Percentiles rank a stretch among this genome's conserved stretches.
phyloP scores from a whole-genome alignment of 257 asterid genomes.

The Jaltomata sinuosa region DNA sequence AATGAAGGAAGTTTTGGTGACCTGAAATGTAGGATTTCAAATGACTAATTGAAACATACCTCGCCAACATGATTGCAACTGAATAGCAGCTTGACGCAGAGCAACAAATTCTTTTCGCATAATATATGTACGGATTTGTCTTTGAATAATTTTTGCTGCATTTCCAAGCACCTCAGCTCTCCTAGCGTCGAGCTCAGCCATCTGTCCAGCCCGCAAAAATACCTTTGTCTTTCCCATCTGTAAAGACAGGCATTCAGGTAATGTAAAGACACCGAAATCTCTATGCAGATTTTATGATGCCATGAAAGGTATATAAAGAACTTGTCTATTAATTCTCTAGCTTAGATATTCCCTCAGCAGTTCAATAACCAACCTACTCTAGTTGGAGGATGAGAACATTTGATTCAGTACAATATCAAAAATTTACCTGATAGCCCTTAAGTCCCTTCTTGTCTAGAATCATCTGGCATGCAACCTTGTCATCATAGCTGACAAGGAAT shows the following conservation, averaged over 20 bases:
- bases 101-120: slow-evolving; percentile 77
- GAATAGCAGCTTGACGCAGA: slow-evolving; percentile 72
- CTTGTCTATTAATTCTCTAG: not conserved
- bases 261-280: slow-evolving; percentile 1
- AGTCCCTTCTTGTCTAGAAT: slow-evolving; percentile 86
- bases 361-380: not conserved
- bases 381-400: not conserved
- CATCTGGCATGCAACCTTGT: slow-evolving; percentile 81
- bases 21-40: slow-evolving; percentile 4
- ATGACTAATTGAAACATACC: slow-evolving; percentile 37
- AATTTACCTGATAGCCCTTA: slow-evolving; percentile 80
- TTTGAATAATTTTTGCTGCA: slow-evolving; percentile 92
- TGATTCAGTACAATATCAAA: not conserved
- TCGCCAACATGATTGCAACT: slow-evolving; percentile 97
- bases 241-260: slow-evolving; percentile 13
- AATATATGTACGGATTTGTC: slow-evolving; percentile 88
- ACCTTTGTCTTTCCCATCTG: slow-evolving; percentile 98
- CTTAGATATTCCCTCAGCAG: not conserved
- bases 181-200: slow-evolving; percentile 97
- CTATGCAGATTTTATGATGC: not conserved
- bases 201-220: slow-evolving; percentile 98
- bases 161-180: slow-evolving; percentile 97
- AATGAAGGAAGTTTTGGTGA: slow-evolving; percentile 1
- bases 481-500: slow-evolving; percentile 57
- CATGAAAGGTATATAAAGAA: not conserved